phyloP scores from a whole-genome alignment of 305 asterid genomes.

The Fraxinus angustifolia region DNA sequence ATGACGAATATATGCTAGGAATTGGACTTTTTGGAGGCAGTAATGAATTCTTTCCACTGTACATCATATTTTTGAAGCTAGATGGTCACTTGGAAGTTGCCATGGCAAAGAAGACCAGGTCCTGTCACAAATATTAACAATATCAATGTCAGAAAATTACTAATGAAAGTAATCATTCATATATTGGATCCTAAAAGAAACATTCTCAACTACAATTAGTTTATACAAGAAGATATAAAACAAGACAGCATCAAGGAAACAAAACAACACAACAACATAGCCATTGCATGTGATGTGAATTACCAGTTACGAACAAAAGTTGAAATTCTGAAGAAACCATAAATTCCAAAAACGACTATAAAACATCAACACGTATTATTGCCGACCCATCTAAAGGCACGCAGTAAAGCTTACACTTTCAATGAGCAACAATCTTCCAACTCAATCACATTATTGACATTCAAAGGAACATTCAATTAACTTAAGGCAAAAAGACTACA shows the following conservation, averaged over 20 bases:
- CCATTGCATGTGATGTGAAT: constrained; percentile 3
- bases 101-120: constrained; percentile 35
- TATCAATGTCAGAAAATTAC: constrained; percentile 17
- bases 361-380: not conserved
- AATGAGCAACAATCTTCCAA: constrained; percentile 2
- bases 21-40: constrained; percentile 71
- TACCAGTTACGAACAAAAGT: not conserved
- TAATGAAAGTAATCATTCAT: not conserved
- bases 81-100: constrained; percentile 50
- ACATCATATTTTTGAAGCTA: constrained; percentile 41
- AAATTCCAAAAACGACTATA: not conserved
- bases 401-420: not conserved
- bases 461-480: constrained; percentile 2
- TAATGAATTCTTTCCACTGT: constrained; percentile 42
- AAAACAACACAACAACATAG: constrained; percentile 2
- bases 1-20: constrained; percentile 50
- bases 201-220: not conserved
- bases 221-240: constrained; percentile 5
- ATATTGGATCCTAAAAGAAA: not conserved
- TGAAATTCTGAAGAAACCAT: not conserved
- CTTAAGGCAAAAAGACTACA: not conserved
- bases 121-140: constrained; percentile 28
- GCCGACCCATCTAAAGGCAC: not conserved
- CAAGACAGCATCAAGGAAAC: constrained; percentile 16
- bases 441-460: constrained; percentile 12